Base-by-base conservation (phyloP, 2,329 filamentous ascomycete species). In the Mollisia scopiformis region DNA sequence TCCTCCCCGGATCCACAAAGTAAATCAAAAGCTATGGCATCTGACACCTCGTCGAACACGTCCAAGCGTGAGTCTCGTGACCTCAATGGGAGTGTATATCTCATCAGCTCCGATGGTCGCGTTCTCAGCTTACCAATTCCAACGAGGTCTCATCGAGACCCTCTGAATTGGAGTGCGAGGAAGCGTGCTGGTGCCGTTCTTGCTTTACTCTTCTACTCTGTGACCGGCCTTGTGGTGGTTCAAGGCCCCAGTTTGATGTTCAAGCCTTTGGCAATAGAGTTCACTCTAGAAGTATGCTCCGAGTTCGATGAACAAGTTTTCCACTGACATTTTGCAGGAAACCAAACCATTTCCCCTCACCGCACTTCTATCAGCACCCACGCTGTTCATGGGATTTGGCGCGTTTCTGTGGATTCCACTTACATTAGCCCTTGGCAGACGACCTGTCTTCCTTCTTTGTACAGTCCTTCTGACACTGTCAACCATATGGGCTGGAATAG, bases 51-150 rank as follows among this genome's bases (percentile, higher is more conserved):
- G 10, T 49, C 46, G 23, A 27, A 10, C 3, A 49, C 46, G 27
- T 14, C 13, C 7, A 49, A 30, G 27, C 23, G 46, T 6, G 21
- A 49, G 7, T 49, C 46, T 28, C 7, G 10, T 14, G 57, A 60
- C 52, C 3, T 63, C 14, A 52, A 54, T 23, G 64, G 62, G 2
- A 65, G 60, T 27, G 64, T 65, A 1, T 65, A 46, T 27, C 59
- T 66, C 53, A 65, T 66, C 39, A 25, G 51, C 14, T 55, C 51
- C 4, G 56, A 64, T 61, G 64, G 64, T 3, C 31, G 39, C 2
- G 54, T 64, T n/a, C 62, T 64, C 59, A 59, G 41, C 21, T 56
- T 66, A 6, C 64, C 64, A 19, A 63, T 65, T 8, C 60, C 64
- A 3, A 51, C 52, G 7, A 37, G 35, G 6, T 66, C 64, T 8